These are phyloP conservation scores for Leishmania tropica DNA, from an alignment of 208 protist species.

Conservation along the genomic window DNA sequence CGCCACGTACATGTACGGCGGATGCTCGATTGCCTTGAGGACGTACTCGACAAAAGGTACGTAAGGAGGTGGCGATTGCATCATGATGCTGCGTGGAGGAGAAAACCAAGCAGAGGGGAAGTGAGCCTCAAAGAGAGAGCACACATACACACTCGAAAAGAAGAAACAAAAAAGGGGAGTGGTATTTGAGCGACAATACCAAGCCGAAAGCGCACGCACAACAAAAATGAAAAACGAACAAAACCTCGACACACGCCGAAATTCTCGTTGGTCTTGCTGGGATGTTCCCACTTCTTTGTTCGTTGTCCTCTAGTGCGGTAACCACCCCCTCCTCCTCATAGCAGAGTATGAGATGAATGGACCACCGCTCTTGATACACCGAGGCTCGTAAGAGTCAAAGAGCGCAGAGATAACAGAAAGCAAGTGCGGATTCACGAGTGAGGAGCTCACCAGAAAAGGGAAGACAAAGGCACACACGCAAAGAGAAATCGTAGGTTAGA, in stretches of 20 bases:
- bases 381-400: neutral
- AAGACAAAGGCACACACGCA: neutral
- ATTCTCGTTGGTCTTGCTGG: neutral
- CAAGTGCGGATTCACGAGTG: neutral
- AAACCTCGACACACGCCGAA: neutral
- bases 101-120: neutral
- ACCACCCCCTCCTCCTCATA: neutral
- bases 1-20: slow-evolving; percentile 82
- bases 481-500: neutral
- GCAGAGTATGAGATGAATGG: neutral
- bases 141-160: neutral
- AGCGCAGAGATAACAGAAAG: neutral
- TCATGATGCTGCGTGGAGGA: slow-evolving; percentile 6
- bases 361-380: neutral
- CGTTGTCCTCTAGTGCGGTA: neutral
- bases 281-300: neutral
- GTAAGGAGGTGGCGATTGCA: slow-evolving; percentile 52
- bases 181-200: neutral
- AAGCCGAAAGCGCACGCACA: neutral
- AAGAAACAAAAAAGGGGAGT: neutral
- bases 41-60: slow-evolving; percentile 87
- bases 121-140: neutral
- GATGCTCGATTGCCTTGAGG: slow-evolving; percentile 74
- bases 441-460: neutral
- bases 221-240: no score